Evolutionary conservation across 1,139 yeast genomes (phyloP).

Genomic region (Casaregolazyma lundiana): DNA sequence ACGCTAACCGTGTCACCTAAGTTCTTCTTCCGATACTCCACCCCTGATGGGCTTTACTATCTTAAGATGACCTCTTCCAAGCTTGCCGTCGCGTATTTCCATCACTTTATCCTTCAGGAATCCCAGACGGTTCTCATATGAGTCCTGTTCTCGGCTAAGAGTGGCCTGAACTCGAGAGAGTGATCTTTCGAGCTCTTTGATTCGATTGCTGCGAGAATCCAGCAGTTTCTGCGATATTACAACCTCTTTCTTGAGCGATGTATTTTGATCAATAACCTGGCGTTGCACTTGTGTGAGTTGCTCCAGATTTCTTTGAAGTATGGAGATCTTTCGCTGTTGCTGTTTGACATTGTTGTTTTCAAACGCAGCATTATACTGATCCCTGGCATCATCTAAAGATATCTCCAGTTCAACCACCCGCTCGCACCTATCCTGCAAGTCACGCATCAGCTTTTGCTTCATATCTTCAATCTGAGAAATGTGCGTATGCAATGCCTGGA

Average conservation of each 20-base stretch:
- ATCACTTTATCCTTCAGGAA: conserved; percentile 42
- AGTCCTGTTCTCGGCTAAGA: conserved; percentile 47
- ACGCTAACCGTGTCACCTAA: background rate
- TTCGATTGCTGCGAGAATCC: conserved; percentile 56
- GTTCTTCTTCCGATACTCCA: conserved; percentile 32
- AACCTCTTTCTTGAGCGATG: conserved; percentile 42
- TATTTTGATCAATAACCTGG: conserved; percentile 46
- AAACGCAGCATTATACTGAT: conserved; percentile 32
- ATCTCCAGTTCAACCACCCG: conserved; percentile 43
- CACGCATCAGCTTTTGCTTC: conserved; percentile 38
- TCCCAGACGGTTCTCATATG: conserved; percentile 49
- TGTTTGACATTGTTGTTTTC: conserved; percentile 29
- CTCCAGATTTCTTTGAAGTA: conserved; percentile 44
- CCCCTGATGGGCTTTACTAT: conserved; percentile 69
- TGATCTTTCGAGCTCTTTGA: conserved; percentile 49
- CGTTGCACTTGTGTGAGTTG: conserved; percentile 41
- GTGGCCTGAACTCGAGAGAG: conserved; percentile 50
- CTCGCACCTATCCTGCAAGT: conserved; percentile 41
- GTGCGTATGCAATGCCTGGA: conserved; percentile 24
- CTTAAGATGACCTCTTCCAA: conserved; percentile 23
- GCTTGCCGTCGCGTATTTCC: conserved; percentile 16
- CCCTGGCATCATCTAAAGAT: conserved; percentile 38
- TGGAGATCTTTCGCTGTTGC: conserved; percentile 37
- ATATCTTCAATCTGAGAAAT: conserved; percentile 29
- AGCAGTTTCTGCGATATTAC: conserved; percentile 55